Conservation (phyloP, 768 basidiomycete genomes). For the Glaciozyma antarctica region DNA sequence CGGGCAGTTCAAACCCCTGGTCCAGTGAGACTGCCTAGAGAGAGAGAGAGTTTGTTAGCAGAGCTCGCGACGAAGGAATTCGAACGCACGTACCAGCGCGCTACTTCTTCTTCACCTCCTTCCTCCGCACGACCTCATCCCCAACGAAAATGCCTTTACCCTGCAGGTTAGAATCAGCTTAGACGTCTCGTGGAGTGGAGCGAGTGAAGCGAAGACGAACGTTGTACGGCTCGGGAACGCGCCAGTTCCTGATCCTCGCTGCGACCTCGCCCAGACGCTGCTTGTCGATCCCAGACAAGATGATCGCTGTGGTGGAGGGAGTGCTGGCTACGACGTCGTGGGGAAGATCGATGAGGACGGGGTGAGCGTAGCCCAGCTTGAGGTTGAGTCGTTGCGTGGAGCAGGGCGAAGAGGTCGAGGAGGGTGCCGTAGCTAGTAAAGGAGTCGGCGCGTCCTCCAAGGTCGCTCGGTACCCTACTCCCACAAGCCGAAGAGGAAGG, state of each 20-base stretch:
- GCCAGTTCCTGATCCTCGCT: conserved; percentile 67
- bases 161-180: conserved; percentile 3
- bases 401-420: background rate
- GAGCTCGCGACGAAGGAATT: too few species aligned
- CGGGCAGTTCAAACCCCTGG: too few species aligned
- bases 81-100: too few species aligned
- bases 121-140: conserved; percentile 82
- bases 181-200: conserved; percentile 1
- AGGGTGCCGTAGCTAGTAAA: conserved; percentile 36
- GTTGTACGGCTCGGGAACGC: conserved; percentile 93
- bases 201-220: conserved; percentile 36
- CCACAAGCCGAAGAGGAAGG: conserved; percentile 76
- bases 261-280: conserved; percentile 78
- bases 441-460: conserved; percentile 67
- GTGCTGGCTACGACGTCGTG: conserved; percentile 69
- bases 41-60: too few species aligned
- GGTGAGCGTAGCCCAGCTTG: conserved; percentile 87
- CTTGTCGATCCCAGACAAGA: conserved; percentile 75
- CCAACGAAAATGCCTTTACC: conserved; percentile 83
- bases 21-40: too few species aligned
- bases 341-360: conserved; percentile 73
- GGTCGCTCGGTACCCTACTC: conserved; percentile 84
- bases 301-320: conserved; percentile 71
- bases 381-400: conserved; percentile 52
- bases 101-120: conserved; percentile 91